Evolutionary conservation across 768 basidiomycete genomes (phyloP).

Genomic region (Boletus sp.): DNA sequence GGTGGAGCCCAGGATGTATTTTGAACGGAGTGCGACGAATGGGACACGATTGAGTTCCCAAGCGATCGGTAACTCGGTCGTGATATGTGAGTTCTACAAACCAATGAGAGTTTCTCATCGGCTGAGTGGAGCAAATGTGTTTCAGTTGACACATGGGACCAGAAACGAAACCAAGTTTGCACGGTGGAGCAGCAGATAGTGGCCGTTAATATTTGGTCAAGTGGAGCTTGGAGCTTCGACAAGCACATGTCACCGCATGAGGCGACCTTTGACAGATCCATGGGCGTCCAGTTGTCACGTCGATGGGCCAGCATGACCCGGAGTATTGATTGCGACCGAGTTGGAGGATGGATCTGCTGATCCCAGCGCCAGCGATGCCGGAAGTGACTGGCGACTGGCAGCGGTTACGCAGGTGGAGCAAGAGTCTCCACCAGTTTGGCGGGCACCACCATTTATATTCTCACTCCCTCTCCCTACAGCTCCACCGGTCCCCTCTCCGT

Average conservation of each 20-base stretch:
- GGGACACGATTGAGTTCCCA: neutral
- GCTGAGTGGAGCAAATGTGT: slow-evolving; percentile 23
- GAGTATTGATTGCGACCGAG: neutral
- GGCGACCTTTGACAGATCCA: slow-evolving; percentile 1
- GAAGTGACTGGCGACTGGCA: slow-evolving; percentile 3
- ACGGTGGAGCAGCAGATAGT: neutral
- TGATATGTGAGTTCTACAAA: neutral
- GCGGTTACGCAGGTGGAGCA: slow-evolving; percentile 29
- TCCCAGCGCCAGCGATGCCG: slow-evolving; percentile 4
- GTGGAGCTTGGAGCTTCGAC: slow-evolving; percentile 13
- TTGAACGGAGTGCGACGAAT: neutral
- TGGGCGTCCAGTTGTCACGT: neutral
- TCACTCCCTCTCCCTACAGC: slow-evolving; percentile 5
- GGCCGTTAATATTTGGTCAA: neutral
- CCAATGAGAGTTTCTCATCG: slow-evolving; percentile 9
- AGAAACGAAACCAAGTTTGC: neutral
- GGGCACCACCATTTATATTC: slow-evolving; percentile 27
- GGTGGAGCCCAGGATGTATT: neutral
- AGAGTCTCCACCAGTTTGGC: slow-evolving; percentile 17
- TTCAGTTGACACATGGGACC: slow-evolving; percentile 14
- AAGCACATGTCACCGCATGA: neutral
- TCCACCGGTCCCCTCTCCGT: slow-evolving; percentile 5
- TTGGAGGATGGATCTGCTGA: neutral
- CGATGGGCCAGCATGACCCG: neutral
- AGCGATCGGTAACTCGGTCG: neutral